A percentile compares a stretch with the other conserved stretches of the same genome.
phyloP scores from a whole-genome alignment of 2,329 filamentous ascomycete genomes.

The Trichoderma atroviride region DNA sequence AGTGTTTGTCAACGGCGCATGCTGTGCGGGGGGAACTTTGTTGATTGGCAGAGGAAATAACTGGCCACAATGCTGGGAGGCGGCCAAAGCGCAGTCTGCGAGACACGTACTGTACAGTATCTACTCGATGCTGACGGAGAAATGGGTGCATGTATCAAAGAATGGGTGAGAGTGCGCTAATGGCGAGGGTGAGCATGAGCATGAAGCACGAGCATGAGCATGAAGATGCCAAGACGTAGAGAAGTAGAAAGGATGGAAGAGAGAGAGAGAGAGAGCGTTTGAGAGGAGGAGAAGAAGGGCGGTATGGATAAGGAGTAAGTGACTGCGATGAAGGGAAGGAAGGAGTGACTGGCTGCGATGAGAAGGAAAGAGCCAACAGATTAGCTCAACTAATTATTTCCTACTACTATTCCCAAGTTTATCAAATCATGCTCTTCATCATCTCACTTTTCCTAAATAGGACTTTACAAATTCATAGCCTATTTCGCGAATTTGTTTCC shows the following conservation, averaged over 20 bases:
- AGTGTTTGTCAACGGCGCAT: background rate
- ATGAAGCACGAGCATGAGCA: background rate
- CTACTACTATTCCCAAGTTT: no score
- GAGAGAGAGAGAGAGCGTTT: background rate
- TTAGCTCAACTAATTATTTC: background rate
- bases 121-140: background rate
- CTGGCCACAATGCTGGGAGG: background rate
- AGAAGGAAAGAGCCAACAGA: background rate
- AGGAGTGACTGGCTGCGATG: background rate
- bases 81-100: background rate
- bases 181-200: background rate
- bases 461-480: no score
- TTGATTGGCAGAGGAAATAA: background rate
- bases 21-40: constrained; percentile 10
- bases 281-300: no score
- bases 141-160: background rate
- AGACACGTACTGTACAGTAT: background rate
- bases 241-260: background rate
- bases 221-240: background rate
- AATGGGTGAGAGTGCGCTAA: background rate
- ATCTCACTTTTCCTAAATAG: background rate
- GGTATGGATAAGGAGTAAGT: background rate
- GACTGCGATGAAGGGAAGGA: background rate
- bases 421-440: background rate
- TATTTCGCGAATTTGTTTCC: background rate